phyloP scores from a whole-genome alignment of 2,329 filamentous ascomycete genomes.

The Trichoderma koningiopsis region DNA sequence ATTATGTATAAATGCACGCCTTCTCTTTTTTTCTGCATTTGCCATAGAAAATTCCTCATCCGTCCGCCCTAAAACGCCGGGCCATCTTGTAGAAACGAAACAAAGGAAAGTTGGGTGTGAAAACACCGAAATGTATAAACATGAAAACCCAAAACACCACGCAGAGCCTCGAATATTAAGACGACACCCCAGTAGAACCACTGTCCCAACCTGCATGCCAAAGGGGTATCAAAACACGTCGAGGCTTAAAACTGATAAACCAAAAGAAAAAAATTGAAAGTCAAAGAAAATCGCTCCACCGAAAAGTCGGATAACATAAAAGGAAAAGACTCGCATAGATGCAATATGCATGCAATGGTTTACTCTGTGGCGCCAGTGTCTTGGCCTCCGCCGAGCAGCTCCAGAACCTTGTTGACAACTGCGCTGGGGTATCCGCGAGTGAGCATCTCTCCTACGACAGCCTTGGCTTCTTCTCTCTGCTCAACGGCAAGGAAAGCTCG shows the following conservation, averaged over 20 bases:
- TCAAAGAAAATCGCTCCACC: not conserved
- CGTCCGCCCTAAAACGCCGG: conserved; percentile 18
- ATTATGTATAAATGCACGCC: conserved; percentile 4
- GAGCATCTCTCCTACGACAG: conserved; percentile 86
- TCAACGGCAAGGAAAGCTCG: conserved; percentile 85
- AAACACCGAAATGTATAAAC: not conserved
- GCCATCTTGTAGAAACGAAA: conserved; percentile 9
- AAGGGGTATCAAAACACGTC: conserved; percentile 34
- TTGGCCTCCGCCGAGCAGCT: conserved; percentile 71
- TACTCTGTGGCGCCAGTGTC: conserved; percentile 38
- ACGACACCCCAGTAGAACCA: conserved; percentile 30
- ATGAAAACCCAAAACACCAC: not conserved
- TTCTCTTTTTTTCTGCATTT: conserved; percentile 31
- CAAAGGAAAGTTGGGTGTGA: not conserved
- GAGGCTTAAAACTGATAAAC: conserved; percentile 26
- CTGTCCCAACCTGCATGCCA: conserved; percentile 27
- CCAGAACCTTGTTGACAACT: conserved; percentile 90
- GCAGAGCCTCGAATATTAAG: conserved; percentile 28
- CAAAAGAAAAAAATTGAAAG: not conserved
- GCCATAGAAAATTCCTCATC: conserved; percentile 31
- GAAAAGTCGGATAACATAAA: not conserved
- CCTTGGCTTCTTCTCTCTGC: conserved; percentile 73
- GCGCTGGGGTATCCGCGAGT: conserved; percentile 86
- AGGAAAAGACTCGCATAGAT: not conserved
- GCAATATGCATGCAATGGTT: not conserved